Percentiles rank a stretch among this genome's conserved stretches.
Evolutionary conservation across 192 early-diverging fungal genomes (phyloP).

Genomic region (Spinellus fusiger): DNA sequence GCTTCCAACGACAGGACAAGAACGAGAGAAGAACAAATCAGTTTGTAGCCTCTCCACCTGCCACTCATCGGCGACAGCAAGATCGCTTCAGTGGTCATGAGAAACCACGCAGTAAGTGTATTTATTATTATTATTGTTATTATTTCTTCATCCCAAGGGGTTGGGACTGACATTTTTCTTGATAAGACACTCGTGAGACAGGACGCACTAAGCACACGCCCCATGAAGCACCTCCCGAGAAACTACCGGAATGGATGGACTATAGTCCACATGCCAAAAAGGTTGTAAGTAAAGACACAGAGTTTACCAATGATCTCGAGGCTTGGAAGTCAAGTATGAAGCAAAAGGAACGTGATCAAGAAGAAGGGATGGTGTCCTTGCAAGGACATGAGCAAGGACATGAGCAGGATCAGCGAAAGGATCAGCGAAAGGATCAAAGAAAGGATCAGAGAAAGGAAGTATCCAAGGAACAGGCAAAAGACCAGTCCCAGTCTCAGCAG

Average conservation of each 20-base stretch:
- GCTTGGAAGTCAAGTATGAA: slow-evolving; percentile 57
- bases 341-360: slow-evolving; percentile 32
- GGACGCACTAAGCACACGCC: background rate
- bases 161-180: too few species aligned
- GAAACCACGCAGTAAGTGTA: background rate
- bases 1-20: background rate
- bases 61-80: background rate
- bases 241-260: slow-evolving; percentile 55
- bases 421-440: too few species aligned
- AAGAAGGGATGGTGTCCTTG: background rate
- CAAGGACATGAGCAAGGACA: background rate
- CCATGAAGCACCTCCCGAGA: background rate
- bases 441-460: too few species aligned
- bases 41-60: background rate
- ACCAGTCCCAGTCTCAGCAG: too few species aligned
- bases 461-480: too few species aligned
- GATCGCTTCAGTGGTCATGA: background rate
- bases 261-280: slow-evolving; percentile 44
- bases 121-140: background rate
- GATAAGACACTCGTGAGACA: background rate
- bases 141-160: too few species aligned
- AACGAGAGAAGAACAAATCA: background rate
- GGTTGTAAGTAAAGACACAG: slow-evolving; percentile 25
- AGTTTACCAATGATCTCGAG: slow-evolving; percentile 48
- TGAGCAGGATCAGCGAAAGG: background rate